These are phyloP conservation scores for Crithidia bombi DNA, from an alignment of 208 protist genomes.

Conservation along the genomic window DNA sequence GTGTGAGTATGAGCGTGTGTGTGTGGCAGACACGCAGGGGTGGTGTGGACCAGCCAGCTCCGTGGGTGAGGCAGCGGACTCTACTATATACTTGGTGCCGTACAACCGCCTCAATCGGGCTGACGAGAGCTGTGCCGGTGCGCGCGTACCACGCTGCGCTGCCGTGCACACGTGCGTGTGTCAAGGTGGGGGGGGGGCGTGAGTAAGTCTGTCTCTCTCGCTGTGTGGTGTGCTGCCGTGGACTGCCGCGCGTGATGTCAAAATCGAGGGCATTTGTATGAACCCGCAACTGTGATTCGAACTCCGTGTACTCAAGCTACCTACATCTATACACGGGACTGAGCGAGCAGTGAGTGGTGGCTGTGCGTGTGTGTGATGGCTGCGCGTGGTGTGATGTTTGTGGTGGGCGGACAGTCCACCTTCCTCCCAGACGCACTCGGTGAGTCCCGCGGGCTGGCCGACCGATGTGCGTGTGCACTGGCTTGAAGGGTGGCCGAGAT, in stretches of 20 bases:
- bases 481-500: conserved; percentile 1
- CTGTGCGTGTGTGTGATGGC: conserved; percentile 1
- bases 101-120: conserved; percentile 32
- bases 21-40: conserved; percentile 4
- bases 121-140: conserved; percentile 27
- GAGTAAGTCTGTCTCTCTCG: background rate
- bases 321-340: conserved; percentile 53
- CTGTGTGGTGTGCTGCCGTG: conserved; percentile 2
- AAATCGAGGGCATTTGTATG: conserved; percentile 69
- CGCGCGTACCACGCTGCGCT: background rate
- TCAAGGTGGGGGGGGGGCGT: conserved; percentile 3
- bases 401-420: background rate
- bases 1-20: background rate
- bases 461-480: background rate
- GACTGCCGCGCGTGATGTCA: conserved; percentile 4
- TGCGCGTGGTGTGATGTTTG: background rate
- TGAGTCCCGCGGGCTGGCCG: background rate
- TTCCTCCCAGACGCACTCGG: background rate
- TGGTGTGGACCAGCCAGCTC: conserved; percentile 2
- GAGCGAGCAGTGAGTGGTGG: conserved; percentile 11
- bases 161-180: conserved; percentile 13
- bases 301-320: conserved; percentile 59
- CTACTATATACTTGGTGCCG: conserved; percentile 29
- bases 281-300: conserved; percentile 55
- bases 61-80: conserved; percentile 41